Conservation (phyloP, 1,284 basidiomycete species). For the Pseudozyma thailandica region DNA sequence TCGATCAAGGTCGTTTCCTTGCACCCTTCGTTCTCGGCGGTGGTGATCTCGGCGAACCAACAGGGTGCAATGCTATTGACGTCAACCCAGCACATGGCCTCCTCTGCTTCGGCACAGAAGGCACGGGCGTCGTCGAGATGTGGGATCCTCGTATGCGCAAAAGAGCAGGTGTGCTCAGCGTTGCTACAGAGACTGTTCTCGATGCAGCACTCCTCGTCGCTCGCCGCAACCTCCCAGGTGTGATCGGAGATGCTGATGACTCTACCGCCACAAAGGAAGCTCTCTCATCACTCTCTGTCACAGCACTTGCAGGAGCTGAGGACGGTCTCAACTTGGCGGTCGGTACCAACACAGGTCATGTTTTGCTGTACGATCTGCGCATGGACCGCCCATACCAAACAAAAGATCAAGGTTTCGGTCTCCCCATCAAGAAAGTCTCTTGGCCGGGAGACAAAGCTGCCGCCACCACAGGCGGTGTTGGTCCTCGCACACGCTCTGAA, state of each 20-base stretch:
- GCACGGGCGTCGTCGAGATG: conserved; percentile 85
- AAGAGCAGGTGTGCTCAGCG: conserved; percentile 79
- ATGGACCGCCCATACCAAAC: conserved; percentile 82
- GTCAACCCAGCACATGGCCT: conserved; percentile 94
- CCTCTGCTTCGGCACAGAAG: conserved; percentile 85
- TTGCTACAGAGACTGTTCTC: conserved; percentile 74
- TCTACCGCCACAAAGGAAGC: conserved; percentile 64
- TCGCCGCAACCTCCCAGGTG: conserved; percentile 65
- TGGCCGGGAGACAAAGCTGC: conserved; percentile 84
- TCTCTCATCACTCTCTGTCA: conserved; percentile 75
- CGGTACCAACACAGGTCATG: conserved; percentile 93
- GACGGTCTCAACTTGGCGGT: conserved; percentile 94
- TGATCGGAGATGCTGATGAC: conserved; percentile 46
- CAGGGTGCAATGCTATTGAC: conserved; percentile 90
- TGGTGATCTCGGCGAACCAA: conserved; percentile 70
- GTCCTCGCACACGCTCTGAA: conserved; percentile 76
- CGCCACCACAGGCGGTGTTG: conserved; percentile 69
- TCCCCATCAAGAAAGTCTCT: conserved; percentile 84
- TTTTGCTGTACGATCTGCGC: conserved; percentile 92
- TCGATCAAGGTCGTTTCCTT: conserved; percentile 90
- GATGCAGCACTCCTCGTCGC: conserved; percentile 67
- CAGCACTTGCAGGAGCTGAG: conserved; percentile 77
- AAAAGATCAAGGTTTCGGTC: conserved; percentile 97
- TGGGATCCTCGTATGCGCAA: conserved; percentile 92
- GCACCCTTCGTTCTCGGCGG: conserved; percentile 61